A percentile compares a stretch with the other conserved stretches of the same genome.
Conservation (phyloP, 202 grass and related monocot genomes). For the Digitaria exilis region DNA sequence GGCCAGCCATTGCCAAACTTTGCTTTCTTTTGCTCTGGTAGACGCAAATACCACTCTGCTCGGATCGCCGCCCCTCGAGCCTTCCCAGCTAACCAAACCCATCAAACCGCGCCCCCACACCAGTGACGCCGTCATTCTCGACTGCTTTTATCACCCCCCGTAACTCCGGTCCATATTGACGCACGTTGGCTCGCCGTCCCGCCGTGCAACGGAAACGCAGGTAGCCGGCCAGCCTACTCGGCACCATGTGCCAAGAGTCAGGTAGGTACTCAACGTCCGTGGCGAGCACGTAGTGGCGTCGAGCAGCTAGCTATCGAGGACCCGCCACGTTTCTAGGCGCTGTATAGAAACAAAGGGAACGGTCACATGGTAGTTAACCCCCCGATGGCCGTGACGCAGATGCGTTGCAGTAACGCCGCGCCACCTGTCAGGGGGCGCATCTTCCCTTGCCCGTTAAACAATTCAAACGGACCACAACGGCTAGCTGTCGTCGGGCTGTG, state of each 20-base stretch:
- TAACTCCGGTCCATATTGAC: background rate
- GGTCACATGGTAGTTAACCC: background rate
- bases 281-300: too few relatives aligned
- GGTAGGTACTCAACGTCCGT: too few relatives aligned
- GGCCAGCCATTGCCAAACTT: background rate
- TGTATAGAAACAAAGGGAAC: background rate
- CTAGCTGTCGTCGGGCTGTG: conserved; percentile 41
- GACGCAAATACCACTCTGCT: background rate
- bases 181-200: background rate
- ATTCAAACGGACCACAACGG: conserved; percentile 47
- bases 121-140: background rate
- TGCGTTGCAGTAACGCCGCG: background rate
- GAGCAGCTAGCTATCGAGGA: too few relatives aligned
- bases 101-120: background rate
- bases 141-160: background rate
- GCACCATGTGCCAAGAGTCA: too few relatives aligned
- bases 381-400: background rate
- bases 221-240: too few relatives aligned
- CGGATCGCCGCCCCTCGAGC: background rate
- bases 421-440: conserved; percentile 9
- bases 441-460: background rate
- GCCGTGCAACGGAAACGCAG: background rate
- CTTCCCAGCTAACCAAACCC: background rate
- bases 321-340: background rate
- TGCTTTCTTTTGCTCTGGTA: background rate